Conservation (phyloP, 306 rosid species). For the Carpinus fangiana region DNA sequence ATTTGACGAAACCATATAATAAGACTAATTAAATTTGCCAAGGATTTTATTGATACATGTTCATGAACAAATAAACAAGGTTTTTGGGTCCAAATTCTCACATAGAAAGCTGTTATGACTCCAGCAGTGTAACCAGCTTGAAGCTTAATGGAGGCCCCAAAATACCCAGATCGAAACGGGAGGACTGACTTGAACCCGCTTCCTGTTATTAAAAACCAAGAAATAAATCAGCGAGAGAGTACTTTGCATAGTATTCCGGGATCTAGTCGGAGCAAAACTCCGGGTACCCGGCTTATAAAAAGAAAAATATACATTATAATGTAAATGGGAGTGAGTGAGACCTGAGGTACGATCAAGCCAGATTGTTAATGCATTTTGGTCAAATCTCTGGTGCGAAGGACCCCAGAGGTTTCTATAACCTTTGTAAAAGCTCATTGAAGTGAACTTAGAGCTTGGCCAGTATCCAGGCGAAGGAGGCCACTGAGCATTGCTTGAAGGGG, state of each 20-base stretch:
- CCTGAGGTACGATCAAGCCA: constrained; percentile 94
- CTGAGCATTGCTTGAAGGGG: constrained; percentile 56
- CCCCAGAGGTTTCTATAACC: constrained; percentile 91
- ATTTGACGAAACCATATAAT: too few relatives aligned
- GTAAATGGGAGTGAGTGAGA: constrained; percentile 9
- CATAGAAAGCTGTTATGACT: constrained; percentile 94
- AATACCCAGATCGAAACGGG: constrained; percentile 94
- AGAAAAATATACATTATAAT: not conserved
- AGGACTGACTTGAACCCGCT: constrained; percentile 89
- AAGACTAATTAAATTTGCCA: too few relatives aligned
- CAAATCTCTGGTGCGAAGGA: constrained; percentile 67
- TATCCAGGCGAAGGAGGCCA: constrained; percentile 92
- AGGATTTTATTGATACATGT: too few relatives aligned
- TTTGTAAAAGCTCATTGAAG: constrained; percentile 55
- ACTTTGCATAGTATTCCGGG: too few relatives aligned
- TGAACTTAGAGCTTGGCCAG: constrained; percentile 86
- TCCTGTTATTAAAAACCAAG: constrained; percentile 45
- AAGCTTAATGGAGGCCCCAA: constrained; percentile 82
- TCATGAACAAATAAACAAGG: too few relatives aligned
- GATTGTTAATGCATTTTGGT: constrained; percentile 64
- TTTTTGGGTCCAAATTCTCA: constrained; percentile 32
- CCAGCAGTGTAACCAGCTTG: constrained; percentile 98
- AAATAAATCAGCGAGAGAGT: not conserved
- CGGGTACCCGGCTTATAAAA: too few relatives aligned
- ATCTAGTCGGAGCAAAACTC: too few relatives aligned